Conservation (phyloP, 306 rosid genomes). For the Albizia julibrissin region DNA sequence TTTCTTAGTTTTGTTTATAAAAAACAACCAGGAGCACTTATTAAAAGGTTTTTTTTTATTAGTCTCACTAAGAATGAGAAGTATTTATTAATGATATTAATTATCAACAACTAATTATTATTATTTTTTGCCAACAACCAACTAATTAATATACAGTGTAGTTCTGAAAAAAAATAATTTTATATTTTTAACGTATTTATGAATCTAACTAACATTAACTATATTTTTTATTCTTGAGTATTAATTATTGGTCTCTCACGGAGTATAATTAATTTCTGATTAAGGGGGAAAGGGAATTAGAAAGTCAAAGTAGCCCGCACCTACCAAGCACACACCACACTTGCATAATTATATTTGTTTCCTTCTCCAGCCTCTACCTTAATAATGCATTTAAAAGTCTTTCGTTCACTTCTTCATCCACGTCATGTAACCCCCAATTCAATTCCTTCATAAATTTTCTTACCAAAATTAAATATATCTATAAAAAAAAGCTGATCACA, state of each 20-base stretch:
- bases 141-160: neutral
- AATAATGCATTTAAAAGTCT: neutral
- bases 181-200: too few species aligned
- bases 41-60: too few species aligned
- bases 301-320: neutral
- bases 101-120: too few species aligned
- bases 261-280: too few species aligned
- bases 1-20: too few species aligned
- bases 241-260: too few species aligned
- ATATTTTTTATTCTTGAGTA: too few species aligned
- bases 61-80: too few species aligned
- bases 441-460: neutral
- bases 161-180: too few species aligned
- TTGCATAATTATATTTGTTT: neutral
- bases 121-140: too few species aligned
- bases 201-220: neutral
- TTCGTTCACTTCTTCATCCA: neutral
- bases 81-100: too few species aligned
- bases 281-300: neutral
- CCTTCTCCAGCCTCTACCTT: neutral
- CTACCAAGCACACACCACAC: neutral
- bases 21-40: too few species aligned
- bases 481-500: neutral
- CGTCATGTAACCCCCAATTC: neutral
- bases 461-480: neutral